A percentile compares a stretch with the other conserved stretches of the same genome.
Evolutionary conservation across 306 rosid genomes (phyloP).

Genomic region (Biancaea sappan): DNA sequence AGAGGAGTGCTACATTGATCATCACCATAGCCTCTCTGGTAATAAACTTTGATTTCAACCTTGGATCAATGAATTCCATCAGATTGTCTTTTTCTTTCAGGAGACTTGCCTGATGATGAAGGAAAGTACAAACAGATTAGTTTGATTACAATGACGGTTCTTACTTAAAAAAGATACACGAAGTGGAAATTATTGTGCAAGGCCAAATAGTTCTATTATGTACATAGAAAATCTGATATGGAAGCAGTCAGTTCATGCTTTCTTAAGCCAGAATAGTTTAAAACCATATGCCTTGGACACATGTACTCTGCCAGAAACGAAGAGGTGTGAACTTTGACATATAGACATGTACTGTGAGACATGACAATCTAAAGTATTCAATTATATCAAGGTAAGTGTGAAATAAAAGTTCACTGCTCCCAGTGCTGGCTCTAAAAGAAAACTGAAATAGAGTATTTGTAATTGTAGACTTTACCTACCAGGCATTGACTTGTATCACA

Average conservation of each 20-base stretch:
- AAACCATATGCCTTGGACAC: too few relatives aligned
- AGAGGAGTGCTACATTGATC: constrained; percentile 49
- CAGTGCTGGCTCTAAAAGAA: background rate
- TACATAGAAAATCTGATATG: background rate
- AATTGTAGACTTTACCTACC: background rate
- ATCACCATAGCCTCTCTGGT: constrained; percentile 34
- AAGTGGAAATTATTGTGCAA: background rate
- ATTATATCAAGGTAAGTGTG: too few relatives aligned
- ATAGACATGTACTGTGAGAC: too few relatives aligned
- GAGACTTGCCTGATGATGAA: constrained; percentile 29
- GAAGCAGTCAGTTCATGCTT: background rate
- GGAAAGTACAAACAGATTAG: background rate
- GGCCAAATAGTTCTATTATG: background rate
- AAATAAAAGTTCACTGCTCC: background rate
- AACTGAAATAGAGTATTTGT: constrained; percentile 1
- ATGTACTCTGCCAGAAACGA: background rate
- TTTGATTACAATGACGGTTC: background rate
- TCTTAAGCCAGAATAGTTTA: background rate
- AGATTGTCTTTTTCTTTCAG: constrained; percentile 41
- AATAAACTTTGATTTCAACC: constrained; percentile 30
- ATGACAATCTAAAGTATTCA: background rate
- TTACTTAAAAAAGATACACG: background rate
- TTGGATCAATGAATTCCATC: constrained; percentile 47
- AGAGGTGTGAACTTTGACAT: background rate
- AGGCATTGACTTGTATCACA: background rate